phyloP scores from a whole-genome alignment of 495 filamentous ascomycete species.

The Penicillium arizonense region DNA sequence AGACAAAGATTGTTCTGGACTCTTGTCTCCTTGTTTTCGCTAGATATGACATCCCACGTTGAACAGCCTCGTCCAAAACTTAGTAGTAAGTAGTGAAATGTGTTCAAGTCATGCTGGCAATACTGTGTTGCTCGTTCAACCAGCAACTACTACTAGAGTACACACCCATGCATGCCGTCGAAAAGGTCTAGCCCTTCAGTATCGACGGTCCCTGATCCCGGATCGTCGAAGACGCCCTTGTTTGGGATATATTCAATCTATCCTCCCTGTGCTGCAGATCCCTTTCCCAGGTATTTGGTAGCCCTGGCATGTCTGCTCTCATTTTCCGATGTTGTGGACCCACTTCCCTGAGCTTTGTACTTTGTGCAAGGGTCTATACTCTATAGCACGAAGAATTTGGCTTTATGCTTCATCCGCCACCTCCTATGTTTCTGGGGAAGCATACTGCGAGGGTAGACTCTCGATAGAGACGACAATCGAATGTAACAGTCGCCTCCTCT shows the following conservation, averaged over 20 bases:
- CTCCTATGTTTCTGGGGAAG: background rate
- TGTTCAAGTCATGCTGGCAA: background rate
- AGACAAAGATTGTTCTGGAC: conserved; percentile 1
- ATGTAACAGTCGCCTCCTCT: background rate
- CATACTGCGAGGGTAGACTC: background rate
- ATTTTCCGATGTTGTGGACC: conserved; percentile 17
- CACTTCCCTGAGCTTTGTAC: conserved; percentile 2
- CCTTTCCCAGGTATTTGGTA: conserved; percentile 22
- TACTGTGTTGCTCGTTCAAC: background rate
- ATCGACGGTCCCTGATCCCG: background rate
- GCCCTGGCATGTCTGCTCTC: conserved; percentile 20
- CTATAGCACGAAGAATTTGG: background rate
- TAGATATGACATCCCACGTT: background rate
- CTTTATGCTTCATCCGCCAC: conserved; percentile 7
- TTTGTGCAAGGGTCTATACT: conserved; percentile 6
- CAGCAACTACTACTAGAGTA: background rate
- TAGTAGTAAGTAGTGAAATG: background rate
- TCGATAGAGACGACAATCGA: background rate
- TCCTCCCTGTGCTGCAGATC: conserved; percentile 16
- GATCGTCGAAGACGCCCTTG: conserved; percentile 16
- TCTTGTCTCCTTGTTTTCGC: conserved; percentile 1
- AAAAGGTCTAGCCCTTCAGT: conserved; percentile 5
- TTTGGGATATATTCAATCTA: conserved; percentile 21
- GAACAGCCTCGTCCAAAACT: background rate
- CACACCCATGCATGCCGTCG: conserved; percentile 5